phyloP scores from a whole-genome alignment of 805 yeast species.

The Schwanniomyces occidentalis region DNA sequence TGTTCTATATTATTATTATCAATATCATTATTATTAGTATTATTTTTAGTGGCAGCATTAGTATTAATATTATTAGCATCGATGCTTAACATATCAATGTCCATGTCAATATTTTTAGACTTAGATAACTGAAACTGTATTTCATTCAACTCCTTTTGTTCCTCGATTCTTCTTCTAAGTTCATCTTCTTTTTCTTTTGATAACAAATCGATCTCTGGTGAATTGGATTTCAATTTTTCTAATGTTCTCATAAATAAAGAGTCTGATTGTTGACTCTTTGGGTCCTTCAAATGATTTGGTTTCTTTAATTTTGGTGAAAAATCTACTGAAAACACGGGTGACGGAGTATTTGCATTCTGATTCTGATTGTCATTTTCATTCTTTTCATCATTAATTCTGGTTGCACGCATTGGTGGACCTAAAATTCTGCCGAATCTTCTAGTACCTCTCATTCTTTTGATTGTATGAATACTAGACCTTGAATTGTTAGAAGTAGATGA shows the following conservation, averaged over 20 bases:
- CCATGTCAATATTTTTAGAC: neutral
- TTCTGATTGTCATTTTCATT: neutral
- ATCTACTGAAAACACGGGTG: slow-evolving; percentile 5
- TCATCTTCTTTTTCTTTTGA: slow-evolving; percentile 22
- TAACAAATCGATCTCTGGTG: slow-evolving; percentile 9
- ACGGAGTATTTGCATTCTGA: slow-evolving; percentile 3
- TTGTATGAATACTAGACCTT: slow-evolving; percentile 11
- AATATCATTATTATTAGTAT: too few relatives aligned
- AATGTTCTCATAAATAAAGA: slow-evolving; percentile 18
- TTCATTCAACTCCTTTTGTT: slow-evolving; percentile 22
- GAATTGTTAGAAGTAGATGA: slow-evolving; percentile 7
- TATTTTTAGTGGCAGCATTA: neutral
- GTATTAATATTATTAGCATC: too few relatives aligned
- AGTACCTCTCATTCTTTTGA: slow-evolving; percentile 32
- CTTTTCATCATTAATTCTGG: slow-evolving; percentile 17
- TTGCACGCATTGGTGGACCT: slow-evolving; percentile 54
- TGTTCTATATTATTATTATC: too few relatives aligned
- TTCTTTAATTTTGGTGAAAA: slow-evolving; percentile 4
- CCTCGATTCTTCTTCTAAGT: slow-evolving; percentile 24
- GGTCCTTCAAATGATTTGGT: slow-evolving; percentile 2
- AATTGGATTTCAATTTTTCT: slow-evolving; percentile 12
- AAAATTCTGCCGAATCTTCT: slow-evolving; percentile 39
- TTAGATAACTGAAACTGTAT: slow-evolving; percentile 11
- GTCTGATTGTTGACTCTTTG: slow-evolving; percentile 5
- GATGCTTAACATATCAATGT: neutral